phyloP scores from a whole-genome alignment of 1,284 basidiomycete genomes.

The Porodaedalea pini region DNA sequence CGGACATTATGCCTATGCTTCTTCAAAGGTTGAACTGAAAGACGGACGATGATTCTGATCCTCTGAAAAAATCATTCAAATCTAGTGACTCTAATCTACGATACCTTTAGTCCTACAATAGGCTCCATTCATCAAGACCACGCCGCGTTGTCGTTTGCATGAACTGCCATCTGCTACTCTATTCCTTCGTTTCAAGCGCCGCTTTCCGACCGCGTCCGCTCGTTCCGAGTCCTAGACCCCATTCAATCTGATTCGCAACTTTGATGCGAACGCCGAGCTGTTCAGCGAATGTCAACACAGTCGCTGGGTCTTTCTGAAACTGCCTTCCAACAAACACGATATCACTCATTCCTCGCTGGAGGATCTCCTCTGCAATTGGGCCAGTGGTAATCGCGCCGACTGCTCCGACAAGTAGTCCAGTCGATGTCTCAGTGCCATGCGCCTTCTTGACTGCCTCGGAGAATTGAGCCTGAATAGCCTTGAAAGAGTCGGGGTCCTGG shows the following conservation, averaged over 20 bases:
- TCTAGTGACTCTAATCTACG: no score
- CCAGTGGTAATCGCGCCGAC: conserved; percentile 49
- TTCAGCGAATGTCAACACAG: conserved; percentile 35
- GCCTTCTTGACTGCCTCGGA: conserved; percentile 41
- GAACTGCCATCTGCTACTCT: no score
- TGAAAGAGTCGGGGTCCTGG: conserved; percentile 17
- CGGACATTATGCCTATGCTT: no score
- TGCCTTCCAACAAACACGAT: conserved; percentile 48
- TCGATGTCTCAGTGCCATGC: conserved; percentile 25
- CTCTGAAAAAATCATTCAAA: no score
- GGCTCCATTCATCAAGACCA: no score
- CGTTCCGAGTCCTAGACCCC: conserved; percentile 37
- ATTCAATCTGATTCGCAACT: conserved; percentile 31
- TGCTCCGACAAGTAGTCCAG: conserved; percentile 37
- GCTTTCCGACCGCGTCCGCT: background rate
- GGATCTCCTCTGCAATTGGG: conserved; percentile 42
- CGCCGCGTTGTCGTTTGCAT: no score
- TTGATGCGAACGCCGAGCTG: conserved; percentile 30
- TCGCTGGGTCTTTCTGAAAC: conserved; percentile 55
- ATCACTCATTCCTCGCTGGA: conserved; percentile 38
- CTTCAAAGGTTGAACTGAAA: no score
- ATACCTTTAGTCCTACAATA: no score
- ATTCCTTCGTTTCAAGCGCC: background rate
- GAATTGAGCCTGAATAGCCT: conserved; percentile 36
- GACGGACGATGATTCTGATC: no score